phyloP scores from a whole-genome alignment of 148 eudicot genomes.

The Rhododendron simsii region DNA sequence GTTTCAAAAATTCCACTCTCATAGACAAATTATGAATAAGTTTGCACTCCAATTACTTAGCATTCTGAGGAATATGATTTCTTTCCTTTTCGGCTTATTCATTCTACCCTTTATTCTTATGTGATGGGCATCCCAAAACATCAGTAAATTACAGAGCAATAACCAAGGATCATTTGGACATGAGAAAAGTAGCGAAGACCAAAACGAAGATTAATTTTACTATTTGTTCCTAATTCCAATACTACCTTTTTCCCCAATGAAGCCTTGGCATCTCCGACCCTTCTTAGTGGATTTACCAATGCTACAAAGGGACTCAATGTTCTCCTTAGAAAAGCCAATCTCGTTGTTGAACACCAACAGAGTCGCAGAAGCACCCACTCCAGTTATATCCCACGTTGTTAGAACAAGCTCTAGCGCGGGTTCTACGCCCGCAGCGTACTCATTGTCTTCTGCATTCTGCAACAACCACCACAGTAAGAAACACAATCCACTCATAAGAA shows the following conservation, averaged over 20 bases:
- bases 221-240: no score
- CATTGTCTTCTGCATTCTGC: constrained; percentile 16
- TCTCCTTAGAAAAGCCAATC: constrained; percentile 8
- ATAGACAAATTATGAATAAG: no score
- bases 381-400: constrained; percentile 1
- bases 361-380: not conserved
- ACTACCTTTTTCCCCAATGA: constrained; percentile 17
- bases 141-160: no score
- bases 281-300: constrained; percentile 16
- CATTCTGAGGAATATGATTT: no score
- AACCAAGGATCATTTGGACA: no score
- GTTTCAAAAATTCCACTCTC: no score
- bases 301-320: constrained; percentile 16
- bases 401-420: constrained; percentile 12
- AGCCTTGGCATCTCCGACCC: constrained; percentile 12
- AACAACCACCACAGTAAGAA: not conserved
- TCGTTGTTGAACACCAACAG: constrained; percentile 10
- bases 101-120: no score
- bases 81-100: no score
- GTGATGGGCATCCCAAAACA: no score
- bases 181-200: no score
- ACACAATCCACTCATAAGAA: not conserved
- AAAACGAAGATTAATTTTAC: no score
- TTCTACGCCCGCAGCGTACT: constrained; percentile 1
- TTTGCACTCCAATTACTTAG: no score